Evolutionary conservation across 768 basidiomycete genomes (phyloP).

Genomic region (Hebeloma cylindrosporum): DNA sequence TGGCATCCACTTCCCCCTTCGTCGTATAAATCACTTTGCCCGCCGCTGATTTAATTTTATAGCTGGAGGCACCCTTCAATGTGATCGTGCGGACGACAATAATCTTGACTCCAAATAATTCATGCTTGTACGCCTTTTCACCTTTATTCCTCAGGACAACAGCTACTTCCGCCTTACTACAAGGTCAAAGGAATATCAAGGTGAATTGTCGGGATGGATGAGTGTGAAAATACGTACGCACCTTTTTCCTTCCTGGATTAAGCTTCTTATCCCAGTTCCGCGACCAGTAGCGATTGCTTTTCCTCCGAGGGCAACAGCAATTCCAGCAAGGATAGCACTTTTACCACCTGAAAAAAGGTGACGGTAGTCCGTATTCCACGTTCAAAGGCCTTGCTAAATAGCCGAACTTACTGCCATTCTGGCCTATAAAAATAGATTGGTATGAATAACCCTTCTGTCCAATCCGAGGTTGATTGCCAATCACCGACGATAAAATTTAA

Average conservation of each 20-base stretch:
- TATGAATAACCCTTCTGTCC: not conserved
- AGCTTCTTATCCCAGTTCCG: slow-evolving; percentile 4
- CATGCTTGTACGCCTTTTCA: slow-evolving; percentile 4
- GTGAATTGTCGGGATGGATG: not conserved
- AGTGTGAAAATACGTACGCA: not conserved
- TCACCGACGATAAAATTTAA: slow-evolving; percentile 14
- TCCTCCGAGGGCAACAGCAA: slow-evolving; percentile 9
- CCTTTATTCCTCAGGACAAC: slow-evolving; percentile 10
- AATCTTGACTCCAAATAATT: slow-evolving; percentile 8
- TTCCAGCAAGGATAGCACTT: slow-evolving; percentile 9
- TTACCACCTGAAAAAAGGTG: slow-evolving; percentile 10
- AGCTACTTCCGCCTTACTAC: slow-evolving; percentile 8
- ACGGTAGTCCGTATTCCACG: not conserved
- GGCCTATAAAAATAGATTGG: too few species aligned
- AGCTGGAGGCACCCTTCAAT: slow-evolving; percentile 3
- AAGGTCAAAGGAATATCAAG: not conserved
- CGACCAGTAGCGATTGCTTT: slow-evolving; percentile 8
- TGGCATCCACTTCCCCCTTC: slow-evolving; percentile 6
- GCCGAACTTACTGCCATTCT: slow-evolving; percentile 10
- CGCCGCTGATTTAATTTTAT: slow-evolving; percentile 5
- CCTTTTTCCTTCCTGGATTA: slow-evolving; percentile 12
- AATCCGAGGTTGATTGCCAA: not conserved
- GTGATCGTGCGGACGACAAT: slow-evolving; percentile 6
- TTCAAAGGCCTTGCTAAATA: not conserved
- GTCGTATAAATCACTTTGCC: slow-evolving; percentile 3